A percentile compares a stretch with the other conserved stretches of the same genome.
Evolutionary conservation across 805 yeast genomes (phyloP).

Genomic region (Sugiyamaella qingdaonensis): DNA sequence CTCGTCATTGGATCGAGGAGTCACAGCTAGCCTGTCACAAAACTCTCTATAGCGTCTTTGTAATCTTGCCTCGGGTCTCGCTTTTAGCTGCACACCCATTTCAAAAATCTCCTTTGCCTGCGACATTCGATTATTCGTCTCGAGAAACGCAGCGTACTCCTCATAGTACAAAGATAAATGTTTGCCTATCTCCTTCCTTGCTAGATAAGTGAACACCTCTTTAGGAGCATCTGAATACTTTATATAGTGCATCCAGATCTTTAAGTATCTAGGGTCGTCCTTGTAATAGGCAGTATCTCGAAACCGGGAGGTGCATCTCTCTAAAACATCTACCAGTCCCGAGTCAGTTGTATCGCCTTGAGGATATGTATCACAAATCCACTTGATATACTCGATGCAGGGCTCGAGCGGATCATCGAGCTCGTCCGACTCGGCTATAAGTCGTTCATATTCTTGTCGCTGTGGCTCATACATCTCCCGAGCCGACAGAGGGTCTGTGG

Average conservation of each 20-base stretch:
- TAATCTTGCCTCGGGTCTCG: constrained; percentile 60
- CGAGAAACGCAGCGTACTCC: constrained; percentile 65
- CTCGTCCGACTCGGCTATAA: constrained; percentile 45
- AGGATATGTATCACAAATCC: constrained; percentile 58
- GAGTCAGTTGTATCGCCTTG: constrained; percentile 60
- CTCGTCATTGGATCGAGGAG: constrained; percentile 26
- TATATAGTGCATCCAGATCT: constrained; percentile 77
- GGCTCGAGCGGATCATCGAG: constrained; percentile 81
- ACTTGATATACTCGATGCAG: constrained; percentile 67
- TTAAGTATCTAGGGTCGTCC: constrained; percentile 76
- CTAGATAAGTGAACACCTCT: constrained; percentile 66
- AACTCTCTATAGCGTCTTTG: constrained; percentile 43
- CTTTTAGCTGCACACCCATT: constrained; percentile 54
- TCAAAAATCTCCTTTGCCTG: constrained; percentile 60
- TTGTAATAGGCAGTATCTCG: constrained; percentile 62
- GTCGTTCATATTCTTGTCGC: constrained; percentile 46
- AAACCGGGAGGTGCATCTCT: constrained; percentile 66
- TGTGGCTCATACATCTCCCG: constrained; percentile 29
- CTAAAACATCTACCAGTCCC: constrained; percentile 61
- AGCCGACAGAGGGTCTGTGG: constrained; percentile 11
- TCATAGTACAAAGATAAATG: constrained; percentile 71
- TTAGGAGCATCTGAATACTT: constrained; percentile 63
- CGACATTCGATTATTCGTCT: constrained; percentile 40
- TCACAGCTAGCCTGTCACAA: constrained; percentile 34
- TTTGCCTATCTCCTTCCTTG: constrained; percentile 65